Percentiles rank a stretch among this genome's conserved stretches.
Evolutionary conservation across 1,139 yeast species (phyloP).

Genomic region (Taphrina wiesneri): DNA sequence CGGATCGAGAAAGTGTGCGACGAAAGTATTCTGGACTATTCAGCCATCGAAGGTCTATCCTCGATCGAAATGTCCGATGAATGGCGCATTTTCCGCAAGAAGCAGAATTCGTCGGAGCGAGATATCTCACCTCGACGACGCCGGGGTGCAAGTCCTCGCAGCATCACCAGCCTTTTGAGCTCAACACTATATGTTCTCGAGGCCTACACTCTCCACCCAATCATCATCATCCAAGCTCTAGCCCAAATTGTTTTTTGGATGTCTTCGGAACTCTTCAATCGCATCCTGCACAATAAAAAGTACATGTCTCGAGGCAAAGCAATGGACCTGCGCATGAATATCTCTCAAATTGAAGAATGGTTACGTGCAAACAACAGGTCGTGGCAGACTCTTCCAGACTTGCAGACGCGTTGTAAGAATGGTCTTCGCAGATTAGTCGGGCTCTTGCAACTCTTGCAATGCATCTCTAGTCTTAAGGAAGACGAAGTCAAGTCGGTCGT

Average conservation of each 20-base stretch:
- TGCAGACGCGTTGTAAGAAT: conserved; percentile 38
- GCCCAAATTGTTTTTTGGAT: conserved; percentile 80
- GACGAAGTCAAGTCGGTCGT: conserved; percentile 46
- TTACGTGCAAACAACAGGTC: conserved; percentile 60
- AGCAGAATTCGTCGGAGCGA: conserved; percentile 56
- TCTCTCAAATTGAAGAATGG: conserved; percentile 92
- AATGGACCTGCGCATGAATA: conserved; percentile 79
- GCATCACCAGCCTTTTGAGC: conserved; percentile 80
- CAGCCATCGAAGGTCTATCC: conserved; percentile 52
- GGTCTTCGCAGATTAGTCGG: conserved; percentile 61
- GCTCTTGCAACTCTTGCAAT: conserved; percentile 85
- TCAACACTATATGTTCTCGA: conserved; percentile 84
- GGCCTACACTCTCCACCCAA: conserved; percentile 74
- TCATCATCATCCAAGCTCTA: conserved; percentile 71
- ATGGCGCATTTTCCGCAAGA: conserved; percentile 50
- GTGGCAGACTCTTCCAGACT: conserved; percentile 27
- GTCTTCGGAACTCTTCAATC: conserved; percentile 70
- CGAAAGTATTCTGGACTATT: conserved; percentile 49
- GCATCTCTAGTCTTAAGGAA: conserved; percentile 66
- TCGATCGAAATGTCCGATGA: conserved; percentile 50
- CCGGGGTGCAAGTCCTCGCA: conserved; percentile 80
- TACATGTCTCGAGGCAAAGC: conserved; percentile 81
- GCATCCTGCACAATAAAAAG: conserved; percentile 62
- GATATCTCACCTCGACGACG: conserved; percentile 65
- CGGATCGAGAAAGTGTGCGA: conserved; percentile 47